phyloP scores from a whole-genome alignment of 192 early-diverging fungal species.

The Funneliformis mosseae region DNA sequence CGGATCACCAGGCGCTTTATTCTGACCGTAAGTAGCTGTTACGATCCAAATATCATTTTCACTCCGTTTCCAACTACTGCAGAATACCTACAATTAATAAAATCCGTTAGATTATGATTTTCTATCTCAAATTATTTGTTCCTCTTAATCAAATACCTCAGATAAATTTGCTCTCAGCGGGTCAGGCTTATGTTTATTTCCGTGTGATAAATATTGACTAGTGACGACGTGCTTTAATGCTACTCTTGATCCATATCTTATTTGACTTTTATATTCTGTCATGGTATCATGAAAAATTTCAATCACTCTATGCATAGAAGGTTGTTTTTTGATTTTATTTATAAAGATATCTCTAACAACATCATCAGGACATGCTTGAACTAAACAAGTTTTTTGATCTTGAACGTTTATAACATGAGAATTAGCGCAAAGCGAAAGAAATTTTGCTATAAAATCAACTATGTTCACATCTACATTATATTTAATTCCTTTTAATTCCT shows the following conservation, averaged over 20 bases:
- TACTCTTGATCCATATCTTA: not conserved
- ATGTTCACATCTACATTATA: not conserved
- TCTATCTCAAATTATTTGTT: no score
- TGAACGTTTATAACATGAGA: not conserved
- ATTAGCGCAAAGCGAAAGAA: not conserved
- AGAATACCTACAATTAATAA: not conserved
- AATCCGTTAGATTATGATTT: not conserved
- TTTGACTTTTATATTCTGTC: not conserved
- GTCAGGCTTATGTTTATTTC: not conserved
- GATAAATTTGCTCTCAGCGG: not conserved
- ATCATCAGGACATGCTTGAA: not conserved
- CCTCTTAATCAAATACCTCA: not conserved
- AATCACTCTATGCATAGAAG: not conserved
- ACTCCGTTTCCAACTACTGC: not conserved
- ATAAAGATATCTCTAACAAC: not conserved
- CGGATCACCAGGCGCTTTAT: not conserved
- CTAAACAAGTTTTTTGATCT: not conserved
- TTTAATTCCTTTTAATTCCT: not conserved
- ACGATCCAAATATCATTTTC: not conserved
- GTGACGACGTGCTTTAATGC: not conserved
- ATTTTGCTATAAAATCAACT: not conserved
- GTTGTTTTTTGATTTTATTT: not conserved
- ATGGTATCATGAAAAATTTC: not conserved
- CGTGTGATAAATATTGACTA: not conserved
- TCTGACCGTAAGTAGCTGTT: not conserved